phyloP scores from a whole-genome alignment of 495 filamentous ascomycete species.

The Aspergillus ostianus region DNA sequence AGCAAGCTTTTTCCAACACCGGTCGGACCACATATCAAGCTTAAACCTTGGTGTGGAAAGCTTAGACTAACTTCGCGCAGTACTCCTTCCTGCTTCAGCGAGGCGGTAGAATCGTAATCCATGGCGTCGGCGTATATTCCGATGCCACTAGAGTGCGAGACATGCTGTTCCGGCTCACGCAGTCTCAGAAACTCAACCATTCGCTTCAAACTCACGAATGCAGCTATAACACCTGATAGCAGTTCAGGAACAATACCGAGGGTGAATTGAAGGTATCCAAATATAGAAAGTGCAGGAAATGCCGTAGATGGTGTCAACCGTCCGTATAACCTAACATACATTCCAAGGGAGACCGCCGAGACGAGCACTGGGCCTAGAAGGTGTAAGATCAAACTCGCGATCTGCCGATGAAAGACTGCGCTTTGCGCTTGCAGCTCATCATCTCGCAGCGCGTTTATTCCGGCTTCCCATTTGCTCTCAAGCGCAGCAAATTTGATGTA shows the following conservation, averaged over 20 bases:
- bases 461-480: conserved; percentile 67
- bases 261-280: conserved; percentile 59
- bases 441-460: conserved; percentile 56
- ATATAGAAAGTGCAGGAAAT: conserved; percentile 67
- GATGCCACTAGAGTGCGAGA: conserved; percentile 40
- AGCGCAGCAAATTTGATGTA: conserved; percentile 79
- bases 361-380: conserved; percentile 63
- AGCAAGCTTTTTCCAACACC: conserved; percentile 58
- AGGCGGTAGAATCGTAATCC: conserved; percentile 41
- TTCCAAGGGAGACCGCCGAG: conserved; percentile 60
- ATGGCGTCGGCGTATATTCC: conserved; percentile 51
- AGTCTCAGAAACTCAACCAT: conserved; percentile 62
- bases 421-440: conserved; percentile 60
- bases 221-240: conserved; percentile 57
- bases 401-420: conserved; percentile 55
- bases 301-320: conserved; percentile 61
- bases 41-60: conserved; percentile 64
- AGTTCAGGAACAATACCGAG: conserved; percentile 64
- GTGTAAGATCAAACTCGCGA: conserved; percentile 50
- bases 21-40: conserved; percentile 47
- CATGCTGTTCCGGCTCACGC: conserved; percentile 45
- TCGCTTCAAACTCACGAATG: conserved; percentile 59
- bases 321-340: conserved; percentile 57
- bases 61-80: conserved; percentile 56
- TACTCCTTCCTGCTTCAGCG: conserved; percentile 65